phyloP scores from a whole-genome alignment of 2,329 filamentous ascomycete species.

The Xylaria sp. region DNA sequence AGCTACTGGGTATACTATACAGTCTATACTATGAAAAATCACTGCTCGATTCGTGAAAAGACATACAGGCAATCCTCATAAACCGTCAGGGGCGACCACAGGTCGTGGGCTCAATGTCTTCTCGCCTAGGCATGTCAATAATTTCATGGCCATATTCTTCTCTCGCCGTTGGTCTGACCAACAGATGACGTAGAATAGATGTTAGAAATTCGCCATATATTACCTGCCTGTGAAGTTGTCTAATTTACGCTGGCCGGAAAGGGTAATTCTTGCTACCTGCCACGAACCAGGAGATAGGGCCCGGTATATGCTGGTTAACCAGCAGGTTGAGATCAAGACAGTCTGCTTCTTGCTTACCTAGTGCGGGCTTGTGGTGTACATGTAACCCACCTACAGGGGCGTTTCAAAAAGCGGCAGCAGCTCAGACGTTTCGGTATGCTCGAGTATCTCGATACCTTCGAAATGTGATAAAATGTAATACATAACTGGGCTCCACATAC shows the following conservation, averaged over 20 bases:
- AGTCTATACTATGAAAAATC: neutral
- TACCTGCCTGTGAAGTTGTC: neutral
- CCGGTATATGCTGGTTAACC: slow-evolving; percentile 3
- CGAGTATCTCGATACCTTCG: neutral
- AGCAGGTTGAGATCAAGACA: neutral
- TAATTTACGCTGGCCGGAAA: neutral
- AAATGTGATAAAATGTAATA: neutral
- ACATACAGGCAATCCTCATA: neutral
- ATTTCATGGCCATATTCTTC: neutral
- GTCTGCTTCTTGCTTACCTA: neutral
- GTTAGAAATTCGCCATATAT: neutral
- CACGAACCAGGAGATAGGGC: neutral
- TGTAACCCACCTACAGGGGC: neutral
- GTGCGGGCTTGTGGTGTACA: neutral
- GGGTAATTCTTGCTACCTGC: neutral
- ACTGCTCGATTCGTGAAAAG: neutral
- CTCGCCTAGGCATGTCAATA: neutral
- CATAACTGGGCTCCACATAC: neutral
- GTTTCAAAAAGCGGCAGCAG: neutral
- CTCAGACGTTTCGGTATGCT: neutral
- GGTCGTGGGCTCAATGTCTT: neutral
- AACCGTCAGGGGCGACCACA: neutral
- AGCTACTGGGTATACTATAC: neutral
- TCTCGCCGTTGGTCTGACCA: neutral
- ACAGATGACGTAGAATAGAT: slow-evolving; percentile 1